Percentiles rank a stretch among this genome's conserved stretches.
Conservation (phyloP, 441 rosid genomes). For the Pelargonium cotyledonis region DNA sequence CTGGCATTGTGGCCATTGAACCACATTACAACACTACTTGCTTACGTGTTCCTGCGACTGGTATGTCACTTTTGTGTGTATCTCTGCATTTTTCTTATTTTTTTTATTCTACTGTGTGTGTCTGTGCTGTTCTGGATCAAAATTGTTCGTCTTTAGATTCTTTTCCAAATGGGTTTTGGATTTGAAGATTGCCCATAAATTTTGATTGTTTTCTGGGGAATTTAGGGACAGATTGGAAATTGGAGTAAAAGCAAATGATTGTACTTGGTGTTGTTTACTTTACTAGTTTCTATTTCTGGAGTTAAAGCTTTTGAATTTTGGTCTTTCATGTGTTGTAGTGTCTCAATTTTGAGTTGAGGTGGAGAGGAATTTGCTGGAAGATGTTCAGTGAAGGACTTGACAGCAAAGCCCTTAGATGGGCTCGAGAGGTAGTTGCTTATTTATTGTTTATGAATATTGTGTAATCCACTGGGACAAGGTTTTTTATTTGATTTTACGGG, state of each 20-base stretch:
- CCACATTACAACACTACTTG: no score
- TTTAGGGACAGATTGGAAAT: background rate
- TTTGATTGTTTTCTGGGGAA: background rate
- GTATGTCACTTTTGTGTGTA: background rate
- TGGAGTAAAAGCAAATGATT: background rate
- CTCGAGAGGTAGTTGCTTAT: conserved; percentile 32
- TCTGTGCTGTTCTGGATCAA: background rate
- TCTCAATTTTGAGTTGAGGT: background rate
- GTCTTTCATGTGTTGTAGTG: background rate
- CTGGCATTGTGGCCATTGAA: conserved; percentile 2
- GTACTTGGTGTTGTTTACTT: background rate
- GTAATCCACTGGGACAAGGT: background rate
- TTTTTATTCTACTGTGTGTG: background rate
- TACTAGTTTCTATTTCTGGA: background rate
- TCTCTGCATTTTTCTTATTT: background rate
- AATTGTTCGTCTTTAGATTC: background rate
- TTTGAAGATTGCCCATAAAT: background rate
- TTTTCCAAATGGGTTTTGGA: background rate
- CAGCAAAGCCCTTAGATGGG: conserved; percentile 51
- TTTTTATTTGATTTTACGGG: background rate
- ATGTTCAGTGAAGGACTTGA: conserved; percentile 66
- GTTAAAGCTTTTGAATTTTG: background rate
- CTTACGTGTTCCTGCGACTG: background rate
- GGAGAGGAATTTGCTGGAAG: background rate
- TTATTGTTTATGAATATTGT: background rate